Base-by-base conservation (phyloP, 73 alveolate species). In the Symbiodinium natans region DNA sequence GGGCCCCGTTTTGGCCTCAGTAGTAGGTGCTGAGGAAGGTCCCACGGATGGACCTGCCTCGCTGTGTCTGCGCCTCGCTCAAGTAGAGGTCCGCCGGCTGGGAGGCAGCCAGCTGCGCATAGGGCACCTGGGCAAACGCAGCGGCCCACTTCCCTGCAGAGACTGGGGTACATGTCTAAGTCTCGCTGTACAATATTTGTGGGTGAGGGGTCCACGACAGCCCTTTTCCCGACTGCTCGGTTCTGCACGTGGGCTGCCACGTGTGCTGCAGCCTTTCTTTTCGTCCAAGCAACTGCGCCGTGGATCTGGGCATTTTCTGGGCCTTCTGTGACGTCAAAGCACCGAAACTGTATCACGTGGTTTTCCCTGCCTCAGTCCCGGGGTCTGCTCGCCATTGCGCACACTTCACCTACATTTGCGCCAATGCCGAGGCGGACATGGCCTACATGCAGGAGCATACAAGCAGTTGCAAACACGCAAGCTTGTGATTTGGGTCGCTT, bases 311-410 rank as follows among this genome's bases (percentile, higher is more conserved):
- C 97, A 9, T 90, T 90, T n/a, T 68, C 88, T 7, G 97, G 97
- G 40, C 97, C 97, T 73, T 90, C 97, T 5, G 97, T 90, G 52
- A 90, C 97, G 77, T 90, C 97, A 19, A 90, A 90, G 88, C 97
- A 90, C 68, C 97, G 42, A 56, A 71, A 90, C 52, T 63, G 38
- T 15, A 90, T 82, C 88, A 90, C 75, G 15, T 90, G 97, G 77
- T 71, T 74, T 29, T 90, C 97, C 36, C 71, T 38, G 7, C 93
- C 52, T 36, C 34, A 31, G 85, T 21, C 71, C 27, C 71, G 10
- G 27, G 71, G 71, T 52, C 71, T n/a, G n/a, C n/a, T n/a, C n/a
- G n/a, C n/a, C n/a, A n/a, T n/a, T n/a, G n/a, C n/a, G n/a, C n/a
- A n/a, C n/a, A n/a, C n/a, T n/a, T n/a, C n/a, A n/a, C n/a, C n/a